Base-by-base conservation (phyloP, 2,329 filamentous ascomycete genomes). In the Alternaria arborescens region DNA sequence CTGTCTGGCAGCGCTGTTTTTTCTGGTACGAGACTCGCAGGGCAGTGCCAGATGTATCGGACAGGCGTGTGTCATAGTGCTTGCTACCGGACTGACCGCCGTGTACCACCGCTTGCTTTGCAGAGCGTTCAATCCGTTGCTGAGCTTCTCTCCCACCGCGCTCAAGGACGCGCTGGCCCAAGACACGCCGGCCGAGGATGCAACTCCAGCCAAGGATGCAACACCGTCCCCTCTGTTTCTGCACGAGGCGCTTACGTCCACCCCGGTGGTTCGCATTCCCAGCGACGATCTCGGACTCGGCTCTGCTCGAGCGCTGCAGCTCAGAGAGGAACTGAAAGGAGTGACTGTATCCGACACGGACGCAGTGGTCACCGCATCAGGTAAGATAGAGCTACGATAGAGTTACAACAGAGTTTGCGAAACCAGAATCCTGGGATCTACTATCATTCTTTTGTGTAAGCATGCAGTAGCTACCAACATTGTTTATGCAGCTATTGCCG, bases 101-200 rank as follows among this genome's bases (percentile, higher is more conserved):
- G n/a, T 66, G 34, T 66, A 64, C 41, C 26, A 66, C 60, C 26
- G 41, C 36, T 43, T 64, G 16, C 47, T 66, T 22, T 47, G 20
- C 30, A 55, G 47, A 57, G 51, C 42, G 34, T 65, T 63, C 7
- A 48, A 63, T 22, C 55, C 22, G 5, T 47, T 65, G 10, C 38
- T 65, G 12, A 60, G 28, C n/a, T 65, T 55, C 42, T 60, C 24
- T 5, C 38, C 53, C 5, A 65, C 52, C 26, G 8, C 47, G 18
- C 55, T 58, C 8, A 34, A 50, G 44, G 16, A 41, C 24, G 47
- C 38, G 28, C n/a, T 52, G 41, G 46, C 20, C 20, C 20, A 22
- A 22, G 20, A 22, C 20, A 22, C 20, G n/a, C n/a, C n/a, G n/a
- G n/a, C n/a, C n/a, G n/a, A n/a, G n/a, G n/a, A n/a, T n/a, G n/a